Percentiles rank a stretch among this genome's conserved stretches.
Evolutionary conservation across 495 filamentous ascomycete genomes (phyloP).

Genomic region (Durotheca rogersii): DNA sequence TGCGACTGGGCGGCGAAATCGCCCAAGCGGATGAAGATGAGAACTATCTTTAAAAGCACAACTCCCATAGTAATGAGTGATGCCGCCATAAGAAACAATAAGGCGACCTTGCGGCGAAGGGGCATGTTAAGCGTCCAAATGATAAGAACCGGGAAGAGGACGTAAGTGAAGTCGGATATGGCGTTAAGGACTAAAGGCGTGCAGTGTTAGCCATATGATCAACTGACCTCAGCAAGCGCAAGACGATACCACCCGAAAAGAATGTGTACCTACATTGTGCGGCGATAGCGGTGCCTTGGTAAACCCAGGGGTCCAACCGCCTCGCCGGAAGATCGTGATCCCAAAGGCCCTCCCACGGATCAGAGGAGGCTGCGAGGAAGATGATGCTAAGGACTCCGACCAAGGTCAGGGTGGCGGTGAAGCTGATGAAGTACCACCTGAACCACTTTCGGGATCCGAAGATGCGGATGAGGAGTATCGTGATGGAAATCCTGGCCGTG

Average conservation of each 20-base stretch:
- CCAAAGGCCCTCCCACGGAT: slow-evolving; percentile 3
- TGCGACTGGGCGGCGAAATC: neutral
- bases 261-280: neutral
- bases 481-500: slow-evolving; percentile 15
- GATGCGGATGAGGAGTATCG: slow-evolving; percentile 17
- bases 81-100: neutral
- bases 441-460: slow-evolving; percentile 19
- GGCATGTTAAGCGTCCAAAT: slow-evolving; percentile 28
- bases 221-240: too few relatives aligned
- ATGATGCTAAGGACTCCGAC: neutral
- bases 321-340: neutral
- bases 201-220: neutral
- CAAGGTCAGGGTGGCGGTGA: neutral
- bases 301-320: slow-evolving; percentile 1
- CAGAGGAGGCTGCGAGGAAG: neutral
- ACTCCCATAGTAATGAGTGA: slow-evolving; percentile 4
- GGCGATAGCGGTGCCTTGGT: neutral
- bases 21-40: too few relatives aligned
- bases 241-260: too few relatives aligned
- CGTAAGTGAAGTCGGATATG: slow-evolving; percentile 20
- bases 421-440: slow-evolving; percentile 16
- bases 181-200: too few relatives aligned
- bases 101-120: slow-evolving; percentile 7
- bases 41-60: neutral
- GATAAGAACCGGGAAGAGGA: slow-evolving; percentile 17